Conservation (phyloP, 495 filamentous ascomycete species). For the Podospora anserina region DNA sequence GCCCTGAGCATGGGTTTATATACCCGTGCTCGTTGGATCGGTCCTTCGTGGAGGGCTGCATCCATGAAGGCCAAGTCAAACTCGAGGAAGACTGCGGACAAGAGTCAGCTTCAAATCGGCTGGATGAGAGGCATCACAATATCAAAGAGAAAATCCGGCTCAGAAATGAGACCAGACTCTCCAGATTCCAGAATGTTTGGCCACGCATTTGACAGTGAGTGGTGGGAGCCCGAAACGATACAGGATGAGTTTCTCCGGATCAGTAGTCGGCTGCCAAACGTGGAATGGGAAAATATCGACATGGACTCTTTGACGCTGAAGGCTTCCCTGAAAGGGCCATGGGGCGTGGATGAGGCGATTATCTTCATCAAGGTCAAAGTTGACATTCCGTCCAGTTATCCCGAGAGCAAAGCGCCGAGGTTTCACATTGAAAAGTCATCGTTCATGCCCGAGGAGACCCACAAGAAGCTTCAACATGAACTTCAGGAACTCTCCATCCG, state of each 20-base stretch:
- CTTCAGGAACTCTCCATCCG: conserved; percentile 66
- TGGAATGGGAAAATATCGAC: conserved; percentile 82
- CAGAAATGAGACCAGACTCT: conserved; percentile 34
- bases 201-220: conserved; percentile 49
- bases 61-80: conserved; percentile 63
- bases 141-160: conserved; percentile 50
- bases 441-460: conserved; percentile 66
- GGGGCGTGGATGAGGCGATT: conserved; percentile 66
- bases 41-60: conserved; percentile 46
- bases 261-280: conserved; percentile 76
- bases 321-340: conserved; percentile 82
- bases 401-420: conserved; percentile 59
- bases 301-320: conserved; percentile 67
- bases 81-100: conserved; percentile 58
- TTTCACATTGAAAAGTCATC: conserved; percentile 76
- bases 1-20: conserved; percentile 46
- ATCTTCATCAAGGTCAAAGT: conserved; percentile 78
- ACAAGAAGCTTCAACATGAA: conserved; percentile 62
- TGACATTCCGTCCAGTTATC: conserved; percentile 76
- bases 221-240: conserved; percentile 75
- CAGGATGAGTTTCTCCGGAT: conserved; percentile 87
- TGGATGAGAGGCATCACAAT: conserved; percentile 97
- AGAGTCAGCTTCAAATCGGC: conserved; percentile 59
- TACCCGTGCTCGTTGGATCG: conserved; percentile 39
- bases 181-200: conserved; percentile 46